These are phyloP conservation scores for Synchytrium microbalum DNA, from an alignment of 371 early-diverging fungal genomes.

Conservation along the genomic window DNA sequence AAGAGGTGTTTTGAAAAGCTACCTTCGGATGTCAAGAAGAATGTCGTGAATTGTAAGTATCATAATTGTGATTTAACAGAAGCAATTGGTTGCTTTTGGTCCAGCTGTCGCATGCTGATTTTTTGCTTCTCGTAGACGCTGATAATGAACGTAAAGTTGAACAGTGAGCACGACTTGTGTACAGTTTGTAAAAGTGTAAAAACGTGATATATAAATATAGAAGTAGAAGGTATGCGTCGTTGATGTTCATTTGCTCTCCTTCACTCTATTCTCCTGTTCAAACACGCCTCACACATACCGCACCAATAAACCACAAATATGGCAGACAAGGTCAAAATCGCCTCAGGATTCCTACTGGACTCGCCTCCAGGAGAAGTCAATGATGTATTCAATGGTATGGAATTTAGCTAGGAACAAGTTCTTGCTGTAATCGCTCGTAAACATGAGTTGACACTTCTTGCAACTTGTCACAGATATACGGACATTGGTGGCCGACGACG, in stretches of 20 bases:
- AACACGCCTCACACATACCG: too few relatives aligned
- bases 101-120: background rate
- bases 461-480: slow-evolving; percentile 81
- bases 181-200: too few relatives aligned
- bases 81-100: background rate
- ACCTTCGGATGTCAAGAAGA: slow-evolving; percentile 22
- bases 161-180: too few relatives aligned
- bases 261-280: too few relatives aligned
- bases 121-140: background rate
- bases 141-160: background rate
- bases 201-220: too few relatives aligned
- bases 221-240: too few relatives aligned
- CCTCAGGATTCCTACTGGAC: slow-evolving; percentile 67
- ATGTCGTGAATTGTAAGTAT: slow-evolving; percentile 13
- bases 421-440: background rate
- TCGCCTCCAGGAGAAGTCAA: slow-evolving; percentile 96
- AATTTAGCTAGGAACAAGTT: background rate
- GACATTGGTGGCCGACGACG: slow-evolving; percentile 73
- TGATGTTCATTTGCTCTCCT: too few relatives aligned
- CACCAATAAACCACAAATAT: background rate
- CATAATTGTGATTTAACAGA: too few relatives aligned
- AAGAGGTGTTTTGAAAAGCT: slow-evolving; percentile 30
- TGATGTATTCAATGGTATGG: slow-evolving; percentile 86
- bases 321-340: slow-evolving; percentile 51
- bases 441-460: too few relatives aligned